Evolutionary conservation across 1,284 basidiomycete species (phyloP).

Genomic region (Cryptococcus wingfieldii): DNA sequence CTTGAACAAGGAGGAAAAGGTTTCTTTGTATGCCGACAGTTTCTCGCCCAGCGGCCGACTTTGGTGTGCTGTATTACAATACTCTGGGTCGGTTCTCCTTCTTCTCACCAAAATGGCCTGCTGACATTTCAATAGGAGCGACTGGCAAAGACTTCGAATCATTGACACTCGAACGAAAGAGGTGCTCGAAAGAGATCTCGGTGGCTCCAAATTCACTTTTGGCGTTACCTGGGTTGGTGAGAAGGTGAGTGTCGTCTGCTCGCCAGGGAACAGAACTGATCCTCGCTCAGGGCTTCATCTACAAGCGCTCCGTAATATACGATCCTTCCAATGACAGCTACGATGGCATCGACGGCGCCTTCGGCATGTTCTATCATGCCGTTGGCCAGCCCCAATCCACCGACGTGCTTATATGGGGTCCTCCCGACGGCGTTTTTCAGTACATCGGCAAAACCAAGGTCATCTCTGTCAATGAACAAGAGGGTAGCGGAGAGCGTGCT

Average conservation of each 20-base stretch:
- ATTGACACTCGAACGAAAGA: constrained; percentile 13
- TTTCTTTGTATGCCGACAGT: constrained; percentile 13
- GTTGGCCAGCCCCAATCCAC: constrained; percentile 10
- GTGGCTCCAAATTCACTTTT: constrained; percentile 20
- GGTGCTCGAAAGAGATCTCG: constrained; percentile 12
- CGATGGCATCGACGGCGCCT: constrained; percentile 11
- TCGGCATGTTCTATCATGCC: constrained; percentile 18
- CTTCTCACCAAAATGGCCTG: not conserved
- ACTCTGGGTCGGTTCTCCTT: constrained; percentile 9
- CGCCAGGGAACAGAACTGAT: not conserved
- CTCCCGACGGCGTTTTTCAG: constrained; percentile 1
- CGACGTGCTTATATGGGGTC: constrained; percentile 10
- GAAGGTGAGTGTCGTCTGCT: constrained; percentile 1
- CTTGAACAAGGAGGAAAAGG: constrained; percentile 13
- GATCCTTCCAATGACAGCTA: not conserved
- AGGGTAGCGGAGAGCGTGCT: not conserved
- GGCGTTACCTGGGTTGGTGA: constrained; percentile 16
- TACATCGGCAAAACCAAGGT: constrained; percentile 2
- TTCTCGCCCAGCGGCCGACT: constrained; percentile 14
- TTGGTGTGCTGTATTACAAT: constrained; percentile 14
- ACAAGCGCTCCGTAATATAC: constrained; percentile 11
- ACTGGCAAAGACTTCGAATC: constrained; percentile 17
- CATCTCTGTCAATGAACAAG: constrained; percentile 3
- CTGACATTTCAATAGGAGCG: constrained; percentile 9
- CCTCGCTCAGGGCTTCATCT: constrained; percentile 11